Conservation (phyloP, 768 basidiomycete genomes). For the Boletus vermiculosoides region DNA sequence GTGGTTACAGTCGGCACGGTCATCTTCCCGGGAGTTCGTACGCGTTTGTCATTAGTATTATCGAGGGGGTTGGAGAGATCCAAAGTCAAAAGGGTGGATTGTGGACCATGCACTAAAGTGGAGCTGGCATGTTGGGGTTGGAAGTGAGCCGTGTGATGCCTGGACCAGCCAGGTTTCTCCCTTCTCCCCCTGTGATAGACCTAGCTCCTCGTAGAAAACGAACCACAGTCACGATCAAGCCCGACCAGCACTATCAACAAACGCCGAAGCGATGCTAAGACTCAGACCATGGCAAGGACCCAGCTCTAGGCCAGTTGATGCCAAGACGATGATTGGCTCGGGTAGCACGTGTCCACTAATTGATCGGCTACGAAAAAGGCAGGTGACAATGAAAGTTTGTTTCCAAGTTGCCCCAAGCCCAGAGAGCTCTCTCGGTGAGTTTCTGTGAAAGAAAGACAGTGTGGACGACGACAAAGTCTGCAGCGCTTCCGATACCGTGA, state of each 20-base stretch:
- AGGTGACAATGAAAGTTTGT: slow-evolving; percentile 28
- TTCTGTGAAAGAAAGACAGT: slow-evolving; percentile 6
- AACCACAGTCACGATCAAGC: background rate
- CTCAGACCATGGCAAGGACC: too few relatives aligned
- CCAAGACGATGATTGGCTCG: slow-evolving; percentile 1
- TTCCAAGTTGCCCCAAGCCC: too few relatives aligned
- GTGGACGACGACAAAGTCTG: slow-evolving; percentile 1
- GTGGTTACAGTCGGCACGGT: background rate
- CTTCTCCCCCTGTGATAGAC: background rate
- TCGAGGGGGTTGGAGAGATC: background rate
- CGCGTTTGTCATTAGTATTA: background rate
- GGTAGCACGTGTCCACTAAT: slow-evolving; percentile 20
- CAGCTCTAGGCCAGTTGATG: background rate
- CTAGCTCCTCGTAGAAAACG: background rate
- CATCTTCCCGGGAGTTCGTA: background rate
- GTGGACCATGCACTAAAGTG: background rate
- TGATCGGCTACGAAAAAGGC: slow-evolving; percentile 34
- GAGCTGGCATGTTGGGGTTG: too few relatives aligned
- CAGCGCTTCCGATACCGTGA: slow-evolving; percentile 9
- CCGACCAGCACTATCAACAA: too few relatives aligned
- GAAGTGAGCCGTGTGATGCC: background rate
- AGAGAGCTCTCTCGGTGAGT: background rate
- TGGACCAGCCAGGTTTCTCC: background rate
- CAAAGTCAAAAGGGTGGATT: too few relatives aligned
- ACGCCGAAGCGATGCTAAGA: too few relatives aligned